Evolutionary conservation across 108 stramenopile genomes (phyloP).

Genomic region (Skeletonema marinoi): DNA sequence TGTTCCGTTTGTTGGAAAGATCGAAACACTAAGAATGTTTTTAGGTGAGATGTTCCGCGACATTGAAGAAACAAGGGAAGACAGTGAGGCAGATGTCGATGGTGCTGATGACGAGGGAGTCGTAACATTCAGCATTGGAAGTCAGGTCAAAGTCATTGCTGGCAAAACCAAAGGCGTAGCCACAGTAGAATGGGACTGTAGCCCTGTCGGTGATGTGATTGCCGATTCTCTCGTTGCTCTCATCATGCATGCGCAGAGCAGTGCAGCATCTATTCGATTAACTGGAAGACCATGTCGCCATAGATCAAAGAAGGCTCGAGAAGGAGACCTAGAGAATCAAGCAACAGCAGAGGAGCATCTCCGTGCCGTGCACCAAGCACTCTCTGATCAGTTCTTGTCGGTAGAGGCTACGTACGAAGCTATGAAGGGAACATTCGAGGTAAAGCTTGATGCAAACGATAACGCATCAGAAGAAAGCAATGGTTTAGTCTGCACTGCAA

Average conservation of each 20-base stretch:
- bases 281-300: conserved; percentile 87
- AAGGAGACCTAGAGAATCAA: conserved; percentile 30
- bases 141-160: conserved; percentile 64
- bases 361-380: conserved; percentile 56
- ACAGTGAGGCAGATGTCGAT: conserved; percentile 7
- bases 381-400: conserved; percentile 74
- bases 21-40: conserved; percentile 75
- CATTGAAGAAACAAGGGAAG: conserved; percentile 52
- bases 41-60: conserved; percentile 84
- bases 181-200: conserved; percentile 89
- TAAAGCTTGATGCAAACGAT: conserved; percentile 67
- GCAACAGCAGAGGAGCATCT: conserved; percentile 56
- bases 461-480: conserved; percentile 22
- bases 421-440: conserved; percentile 68
- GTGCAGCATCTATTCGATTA: conserved; percentile 85
- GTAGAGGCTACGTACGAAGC: conserved; percentile 87
- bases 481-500: conserved; percentile 57
- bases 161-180: conserved; percentile 70
- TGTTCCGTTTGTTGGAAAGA: conserved; percentile 84
- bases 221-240: conserved; percentile 93
- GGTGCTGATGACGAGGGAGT: conserved; percentile 38
- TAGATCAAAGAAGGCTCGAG: conserved; percentile 48
- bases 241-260: conserved; percentile 90
- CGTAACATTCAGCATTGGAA: conserved; percentile 64
- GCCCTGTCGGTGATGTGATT: conserved; percentile 89